phyloP scores from a whole-genome alignment of 2,329 filamentous ascomycete genomes.

The Coniochaeta prunicola region DNA sequence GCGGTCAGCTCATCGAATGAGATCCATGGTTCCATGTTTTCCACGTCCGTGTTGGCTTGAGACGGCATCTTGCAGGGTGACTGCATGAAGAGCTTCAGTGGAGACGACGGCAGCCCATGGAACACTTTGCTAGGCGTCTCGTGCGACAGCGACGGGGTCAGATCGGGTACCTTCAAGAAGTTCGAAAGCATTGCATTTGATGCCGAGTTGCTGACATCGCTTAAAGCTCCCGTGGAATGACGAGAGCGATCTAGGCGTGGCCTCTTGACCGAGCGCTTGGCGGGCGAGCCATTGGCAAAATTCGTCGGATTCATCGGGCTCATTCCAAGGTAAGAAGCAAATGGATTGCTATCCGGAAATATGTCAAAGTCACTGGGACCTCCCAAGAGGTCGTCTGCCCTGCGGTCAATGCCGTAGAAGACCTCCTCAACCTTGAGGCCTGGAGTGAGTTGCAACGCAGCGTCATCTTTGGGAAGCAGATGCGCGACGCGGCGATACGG shows the following conservation, averaged over 20 bases:
- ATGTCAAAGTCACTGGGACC: slow-evolving; percentile 55
- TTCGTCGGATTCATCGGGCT: slow-evolving; percentile 20
- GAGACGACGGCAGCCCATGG: slow-evolving; percentile 48
- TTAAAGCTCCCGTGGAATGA: slow-evolving; percentile 53
- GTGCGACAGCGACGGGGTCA: slow-evolving; percentile 15
- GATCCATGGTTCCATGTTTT: slow-evolving; percentile 32
- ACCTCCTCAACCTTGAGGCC: slow-evolving; percentile 58
- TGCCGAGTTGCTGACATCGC: slow-evolving; percentile 49
- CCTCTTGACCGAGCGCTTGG: slow-evolving; percentile 56
- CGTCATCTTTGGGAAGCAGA: slow-evolving; percentile 40
- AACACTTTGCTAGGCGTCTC: slow-evolving; percentile 53
- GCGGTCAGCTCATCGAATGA: slow-evolving; percentile 44
- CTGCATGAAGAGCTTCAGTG: slow-evolving; percentile 40
- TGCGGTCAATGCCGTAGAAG: slow-evolving; percentile 37
- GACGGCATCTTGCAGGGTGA: slow-evolving; percentile 27
- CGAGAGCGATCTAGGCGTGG: slow-evolving; percentile 53
- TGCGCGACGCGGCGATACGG: slow-evolving; percentile 46
- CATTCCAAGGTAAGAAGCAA: slow-evolving; percentile 21
- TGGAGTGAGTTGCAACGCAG: slow-evolving; percentile 53
- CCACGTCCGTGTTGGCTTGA: slow-evolving; percentile 28
- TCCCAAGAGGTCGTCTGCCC: slow-evolving; percentile 39
- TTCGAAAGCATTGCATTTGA: slow-evolving; percentile 28
- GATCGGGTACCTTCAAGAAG: slow-evolving; percentile 39
- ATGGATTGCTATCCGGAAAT: slow-evolving; percentile 38
- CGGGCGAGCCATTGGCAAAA: slow-evolving; percentile 53